phyloP scores from a whole-genome alignment of 2,329 filamentous ascomycete species.

The Penicillium sp. region DNA sequence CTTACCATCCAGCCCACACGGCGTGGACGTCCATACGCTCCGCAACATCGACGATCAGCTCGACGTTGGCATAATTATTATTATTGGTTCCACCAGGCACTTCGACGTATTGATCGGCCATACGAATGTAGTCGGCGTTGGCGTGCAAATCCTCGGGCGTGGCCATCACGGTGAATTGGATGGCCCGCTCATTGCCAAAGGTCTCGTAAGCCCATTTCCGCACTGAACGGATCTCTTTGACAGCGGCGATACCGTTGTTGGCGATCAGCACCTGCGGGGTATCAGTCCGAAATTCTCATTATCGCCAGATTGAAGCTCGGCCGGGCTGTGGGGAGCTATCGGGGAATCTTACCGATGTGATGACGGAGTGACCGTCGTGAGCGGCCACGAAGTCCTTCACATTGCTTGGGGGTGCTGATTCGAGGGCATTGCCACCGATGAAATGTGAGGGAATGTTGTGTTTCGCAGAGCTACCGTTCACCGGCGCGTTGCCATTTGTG shows the following conservation, averaged over 20 bases:
- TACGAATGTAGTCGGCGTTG: slow-evolving; percentile 98
- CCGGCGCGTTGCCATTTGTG: slow-evolving; percentile 35
- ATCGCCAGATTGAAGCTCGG: background rate
- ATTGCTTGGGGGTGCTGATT: slow-evolving; percentile 76
- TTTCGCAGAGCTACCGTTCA: slow-evolving; percentile 68
- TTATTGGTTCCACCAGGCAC: slow-evolving; percentile 99
- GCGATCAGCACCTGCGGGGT: slow-evolving; percentile 82
- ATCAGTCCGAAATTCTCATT: slow-evolving; percentile 13
- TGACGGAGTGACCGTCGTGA: slow-evolving; percentile 94
- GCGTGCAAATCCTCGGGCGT: slow-evolving; percentile 96
- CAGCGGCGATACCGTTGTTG: slow-evolving; percentile 99
- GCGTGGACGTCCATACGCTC: slow-evolving; percentile 98
- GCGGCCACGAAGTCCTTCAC: slow-evolving; percentile 95
- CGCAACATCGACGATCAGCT: slow-evolving; percentile 97
- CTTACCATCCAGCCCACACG: slow-evolving; percentile 97
- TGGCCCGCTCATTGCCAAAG: slow-evolving; percentile 96
- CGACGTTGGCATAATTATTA: slow-evolving; percentile 99
- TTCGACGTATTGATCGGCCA: slow-evolving; percentile 99
- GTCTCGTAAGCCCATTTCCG: slow-evolving; percentile 99
- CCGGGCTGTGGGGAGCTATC: background rate
- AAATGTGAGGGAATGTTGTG: slow-evolving; percentile 88
- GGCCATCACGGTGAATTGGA: slow-evolving; percentile 99
- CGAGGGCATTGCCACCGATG: slow-evolving; percentile 89
- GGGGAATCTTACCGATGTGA: slow-evolving; percentile 76
- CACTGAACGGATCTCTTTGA: slow-evolving; percentile 98